Evolutionary conservation across 2,329 filamentous ascomycete species (phyloP).

Genomic region (Colletotrichum echinochloae): DNA sequence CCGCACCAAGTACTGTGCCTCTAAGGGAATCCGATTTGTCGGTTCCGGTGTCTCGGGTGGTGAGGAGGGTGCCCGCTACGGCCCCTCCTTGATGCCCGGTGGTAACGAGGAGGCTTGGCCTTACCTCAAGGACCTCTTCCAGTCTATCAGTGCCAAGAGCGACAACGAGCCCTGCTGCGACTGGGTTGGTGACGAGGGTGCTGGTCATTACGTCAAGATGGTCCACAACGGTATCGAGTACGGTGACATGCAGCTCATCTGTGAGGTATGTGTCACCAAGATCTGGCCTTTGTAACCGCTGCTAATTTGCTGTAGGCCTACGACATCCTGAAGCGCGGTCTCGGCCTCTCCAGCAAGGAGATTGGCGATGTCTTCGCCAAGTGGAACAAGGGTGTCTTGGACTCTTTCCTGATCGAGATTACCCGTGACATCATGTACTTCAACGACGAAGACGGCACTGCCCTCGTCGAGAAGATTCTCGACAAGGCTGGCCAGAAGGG

Average conservation of each 20-base stretch:
- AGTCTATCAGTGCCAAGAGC: conserved; percentile 97
- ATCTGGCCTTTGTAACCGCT: background rate
- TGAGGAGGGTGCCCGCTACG: conserved; percentile 98
- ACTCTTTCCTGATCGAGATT: conserved; percentile 99
- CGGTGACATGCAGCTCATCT: conserved; percentile 99
- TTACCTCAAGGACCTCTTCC: conserved; percentile 98
- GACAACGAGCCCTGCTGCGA: conserved; percentile 98
- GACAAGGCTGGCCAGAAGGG: conserved; percentile 99
- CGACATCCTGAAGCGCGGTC: conserved; percentile 99
- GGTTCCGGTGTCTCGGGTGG: conserved; percentile 98
- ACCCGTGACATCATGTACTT: conserved; percentile 98
- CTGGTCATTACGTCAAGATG: conserved; percentile 99
- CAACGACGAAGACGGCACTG: conserved; percentile 92
- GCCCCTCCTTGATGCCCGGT: conserved; percentile 98
- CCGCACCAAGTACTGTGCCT: conserved; percentile 86
- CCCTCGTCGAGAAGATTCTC: conserved; percentile 98
- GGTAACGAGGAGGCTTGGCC: conserved; percentile 98
- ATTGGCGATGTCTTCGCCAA: conserved; percentile 93
- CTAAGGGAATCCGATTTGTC: conserved; percentile 95
- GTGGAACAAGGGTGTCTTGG: conserved; percentile 99
- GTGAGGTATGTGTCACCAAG: conserved; percentile 75
- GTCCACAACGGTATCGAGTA: conserved; percentile 99
- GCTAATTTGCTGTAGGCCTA: conserved; percentile 76
- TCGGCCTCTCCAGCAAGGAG: conserved; percentile 90
- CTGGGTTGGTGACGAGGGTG: conserved; percentile 99